These are phyloP conservation scores for Centella asiatica DNA, from an alignment of 129 eudicot species.

Conservation along the genomic window DNA sequence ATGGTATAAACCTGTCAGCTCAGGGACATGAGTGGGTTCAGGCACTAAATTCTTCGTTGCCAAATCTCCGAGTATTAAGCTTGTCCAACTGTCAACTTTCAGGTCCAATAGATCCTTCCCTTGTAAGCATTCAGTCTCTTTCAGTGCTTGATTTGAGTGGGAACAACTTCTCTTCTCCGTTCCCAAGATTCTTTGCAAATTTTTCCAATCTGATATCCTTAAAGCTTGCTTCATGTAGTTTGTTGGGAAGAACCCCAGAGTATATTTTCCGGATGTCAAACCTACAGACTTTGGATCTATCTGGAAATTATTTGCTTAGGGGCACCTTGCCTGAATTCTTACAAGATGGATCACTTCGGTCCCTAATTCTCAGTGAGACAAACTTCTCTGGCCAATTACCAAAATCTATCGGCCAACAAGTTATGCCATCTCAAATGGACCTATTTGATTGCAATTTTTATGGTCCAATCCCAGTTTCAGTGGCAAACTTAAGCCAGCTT, in stretches of 20 bases:
- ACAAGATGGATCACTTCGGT: neutral
- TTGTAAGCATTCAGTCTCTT: neutral
- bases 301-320: neutral
- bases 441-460: neutral
- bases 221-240: neutral
- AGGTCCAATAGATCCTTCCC: conserved; percentile 3
- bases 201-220: conserved; percentile 2
- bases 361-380: neutral
- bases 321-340: conserved; percentile 9
- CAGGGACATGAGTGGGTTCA: conserved; percentile 1
- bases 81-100: conserved; percentile 4
- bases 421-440: neutral
- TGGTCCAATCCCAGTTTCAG: conserved; percentile 16
- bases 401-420: conserved; percentile 7
- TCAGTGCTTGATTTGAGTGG: neutral
- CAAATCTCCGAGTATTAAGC: conserved; percentile 11
- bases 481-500: conserved; percentile 13
- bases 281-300: conserved; percentile 2
- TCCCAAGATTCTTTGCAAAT: conserved; percentile 5
- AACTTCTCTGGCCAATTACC: conserved; percentile 17
- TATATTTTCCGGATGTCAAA: conserved; percentile 1
- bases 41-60: conserved; percentile 1
- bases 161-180: neutral
- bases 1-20: conserved; percentile 3
- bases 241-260: conserved; percentile 8